These are phyloP conservation scores for Saccharomyces uvarum DNA, from an alignment of 1,139 yeast species.

Conservation along the genomic window DNA sequence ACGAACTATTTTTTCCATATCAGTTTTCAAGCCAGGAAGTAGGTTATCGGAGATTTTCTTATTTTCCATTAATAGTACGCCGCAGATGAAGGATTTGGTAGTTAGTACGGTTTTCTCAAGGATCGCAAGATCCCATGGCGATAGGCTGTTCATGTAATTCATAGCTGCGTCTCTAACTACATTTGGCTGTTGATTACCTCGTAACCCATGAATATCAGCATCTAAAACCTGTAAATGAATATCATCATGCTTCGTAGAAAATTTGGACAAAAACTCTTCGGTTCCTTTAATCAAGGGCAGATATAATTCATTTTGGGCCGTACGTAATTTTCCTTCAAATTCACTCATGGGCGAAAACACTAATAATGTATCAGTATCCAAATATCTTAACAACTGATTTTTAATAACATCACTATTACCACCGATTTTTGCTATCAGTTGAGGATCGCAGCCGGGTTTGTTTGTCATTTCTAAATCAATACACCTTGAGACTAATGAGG, in stretches of 20 bases:
- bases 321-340: constrained; percentile 73
- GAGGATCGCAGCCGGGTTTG: constrained; percentile 36
- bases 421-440: constrained; percentile 53
- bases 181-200: constrained; percentile 66
- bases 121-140: constrained; percentile 73
- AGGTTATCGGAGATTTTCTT: constrained; percentile 16
- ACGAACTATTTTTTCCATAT: constrained; percentile 66
- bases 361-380: constrained; percentile 88
- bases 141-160: constrained; percentile 56
- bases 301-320: constrained; percentile 68
- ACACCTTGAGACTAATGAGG: constrained; percentile 80
- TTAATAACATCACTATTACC: constrained; percentile 46
- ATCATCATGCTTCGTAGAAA: constrained; percentile 30
- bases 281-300: constrained; percentile 63
- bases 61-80: constrained; percentile 36
- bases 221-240: constrained; percentile 56
- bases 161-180: constrained; percentile 56
- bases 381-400: constrained; percentile 57
- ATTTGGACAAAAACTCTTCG: constrained; percentile 52
- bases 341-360: constrained; percentile 78
- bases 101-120: constrained; percentile 81
- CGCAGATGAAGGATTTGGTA: constrained; percentile 79
- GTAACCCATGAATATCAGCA: constrained; percentile 68
- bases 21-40: constrained; percentile 19
- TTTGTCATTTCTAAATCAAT: constrained; percentile 48